Base-by-base conservation (phyloP, 2,329 filamentous ascomycete genomes). In the Fusarium succisae region DNA sequence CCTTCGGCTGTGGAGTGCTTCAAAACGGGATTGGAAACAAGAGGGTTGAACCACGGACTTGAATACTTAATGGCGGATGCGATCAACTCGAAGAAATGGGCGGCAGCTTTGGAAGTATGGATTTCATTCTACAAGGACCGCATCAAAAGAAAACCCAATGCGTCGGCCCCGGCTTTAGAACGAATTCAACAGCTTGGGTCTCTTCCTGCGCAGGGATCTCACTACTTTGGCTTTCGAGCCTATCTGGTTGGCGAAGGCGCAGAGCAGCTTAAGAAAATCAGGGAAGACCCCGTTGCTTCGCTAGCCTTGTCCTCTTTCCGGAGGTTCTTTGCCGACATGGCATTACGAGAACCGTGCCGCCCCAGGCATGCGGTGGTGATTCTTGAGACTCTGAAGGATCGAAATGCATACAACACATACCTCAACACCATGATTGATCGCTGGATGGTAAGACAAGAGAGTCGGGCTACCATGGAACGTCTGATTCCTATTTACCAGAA, bases 401-500 rank as follows among this genome's bases (percentile, higher is more conserved):
- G 75, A 3, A 50, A 76, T 1, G 77, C 85, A 13, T 89, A 86
- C 72, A 83, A 87, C 60, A 78, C 82, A 9, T 87, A 86, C 66
- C 78, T 90, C 26, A 73, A 78, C 15, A 60, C 66, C 15, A 80
- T 83, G 72, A 67, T 83, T 39, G 73, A 55, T 70, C 80, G 72
- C 35, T 81, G 66, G 72, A 72, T 67, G 74, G 63, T 50, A 79
- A 79, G 10, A 35, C 72, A n/a, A 79, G 51, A 82, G 44, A 63
- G 76, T 14, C 79, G 69, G 39, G 77, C 45, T 74, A 82, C 56
- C 55, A 69, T 80, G 18, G 76, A 79, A 32, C 77, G 84, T 35
- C 80, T 87, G 2, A 76, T 79, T 1, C 77, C 83, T 6, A 81
- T 88, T 15, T 90, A 90, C 75, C 76, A 79, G 20, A 78, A 82